Conservation (phyloP, 2,329 filamentous ascomycete genomes). For the Ophiostoma novo-ulmi region DNA sequence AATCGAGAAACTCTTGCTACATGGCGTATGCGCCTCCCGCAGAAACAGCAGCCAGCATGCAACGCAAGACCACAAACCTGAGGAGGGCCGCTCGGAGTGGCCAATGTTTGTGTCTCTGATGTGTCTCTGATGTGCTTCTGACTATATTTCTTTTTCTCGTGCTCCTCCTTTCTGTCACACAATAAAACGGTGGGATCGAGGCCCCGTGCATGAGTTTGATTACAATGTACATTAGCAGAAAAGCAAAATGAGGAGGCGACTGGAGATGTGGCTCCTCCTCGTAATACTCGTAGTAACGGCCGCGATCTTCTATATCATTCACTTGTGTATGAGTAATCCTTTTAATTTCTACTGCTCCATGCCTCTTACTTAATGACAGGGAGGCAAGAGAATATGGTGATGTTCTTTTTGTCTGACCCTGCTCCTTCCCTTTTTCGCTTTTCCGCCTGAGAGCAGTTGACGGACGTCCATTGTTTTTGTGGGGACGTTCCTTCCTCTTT, state of each 20-base stretch:
- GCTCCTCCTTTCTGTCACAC: not conserved
- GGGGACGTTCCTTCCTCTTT: not conserved
- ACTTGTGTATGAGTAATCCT: not conserved
- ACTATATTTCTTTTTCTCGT: not conserved
- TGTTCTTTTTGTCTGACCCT: not conserved
- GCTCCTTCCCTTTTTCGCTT: not conserved
- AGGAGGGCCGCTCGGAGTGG: not conserved
- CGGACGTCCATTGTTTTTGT: not conserved
- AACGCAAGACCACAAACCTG: not conserved
- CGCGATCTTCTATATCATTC: not conserved
- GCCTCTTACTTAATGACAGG: not conserved
- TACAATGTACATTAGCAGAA: too few relatives aligned
- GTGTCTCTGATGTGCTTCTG: too few relatives aligned
- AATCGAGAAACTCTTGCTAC: not conserved
- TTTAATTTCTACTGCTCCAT: not conserved
- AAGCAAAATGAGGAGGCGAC: too few relatives aligned
- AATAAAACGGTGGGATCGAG: not conserved
- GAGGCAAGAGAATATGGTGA: not conserved
- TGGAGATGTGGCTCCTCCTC: too few relatives aligned
- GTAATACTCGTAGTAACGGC: not conserved
- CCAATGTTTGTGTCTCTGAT: not conserved
- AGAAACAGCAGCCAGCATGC: not conserved
- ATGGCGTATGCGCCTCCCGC: not conserved
- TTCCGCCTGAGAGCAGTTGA: too few relatives aligned
- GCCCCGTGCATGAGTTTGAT: too few relatives aligned